Evolutionary conservation across 495 filamentous ascomycete genomes (phyloP).

Genomic region (Penicillium pancosmium): DNA sequence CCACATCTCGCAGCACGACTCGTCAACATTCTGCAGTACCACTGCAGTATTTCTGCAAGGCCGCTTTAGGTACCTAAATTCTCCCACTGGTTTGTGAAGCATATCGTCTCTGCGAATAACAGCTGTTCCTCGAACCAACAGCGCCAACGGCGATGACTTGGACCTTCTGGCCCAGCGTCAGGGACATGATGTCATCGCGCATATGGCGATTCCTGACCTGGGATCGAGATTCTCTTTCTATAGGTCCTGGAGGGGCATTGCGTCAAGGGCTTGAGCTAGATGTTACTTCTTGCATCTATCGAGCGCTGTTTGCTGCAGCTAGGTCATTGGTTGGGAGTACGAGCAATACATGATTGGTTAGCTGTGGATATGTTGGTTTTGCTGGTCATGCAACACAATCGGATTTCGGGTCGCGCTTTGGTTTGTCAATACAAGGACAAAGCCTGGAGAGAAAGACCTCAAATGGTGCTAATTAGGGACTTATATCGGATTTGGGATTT

Average conservation of each 20-base stretch:
- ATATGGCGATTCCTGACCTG: background rate
- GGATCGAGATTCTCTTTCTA: background rate
- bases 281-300: background rate
- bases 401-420: background rate
- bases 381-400: conserved; percentile 6
- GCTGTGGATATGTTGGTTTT: conserved; percentile 5
- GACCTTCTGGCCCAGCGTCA: background rate
- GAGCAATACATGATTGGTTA: background rate
- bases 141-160: conserved; percentile 3
- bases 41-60: background rate
- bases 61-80: background rate
- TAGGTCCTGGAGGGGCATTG: background rate
- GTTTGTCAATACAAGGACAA: background rate
- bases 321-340: background rate
- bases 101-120: background rate
- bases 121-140: conserved; percentile 9
- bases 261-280: conserved; percentile 9
- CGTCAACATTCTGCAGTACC: background rate
- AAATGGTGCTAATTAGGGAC: conserved; percentile 1
- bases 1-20: background rate
- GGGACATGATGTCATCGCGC: conserved; percentile 15
- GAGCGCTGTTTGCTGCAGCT: background rate
- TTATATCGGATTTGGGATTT: background rate
- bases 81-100: background rate
- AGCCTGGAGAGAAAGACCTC: background rate